Conservation (phyloP, 2,329 filamentous ascomycete genomes). For the Sporothrix protearum region DNA sequence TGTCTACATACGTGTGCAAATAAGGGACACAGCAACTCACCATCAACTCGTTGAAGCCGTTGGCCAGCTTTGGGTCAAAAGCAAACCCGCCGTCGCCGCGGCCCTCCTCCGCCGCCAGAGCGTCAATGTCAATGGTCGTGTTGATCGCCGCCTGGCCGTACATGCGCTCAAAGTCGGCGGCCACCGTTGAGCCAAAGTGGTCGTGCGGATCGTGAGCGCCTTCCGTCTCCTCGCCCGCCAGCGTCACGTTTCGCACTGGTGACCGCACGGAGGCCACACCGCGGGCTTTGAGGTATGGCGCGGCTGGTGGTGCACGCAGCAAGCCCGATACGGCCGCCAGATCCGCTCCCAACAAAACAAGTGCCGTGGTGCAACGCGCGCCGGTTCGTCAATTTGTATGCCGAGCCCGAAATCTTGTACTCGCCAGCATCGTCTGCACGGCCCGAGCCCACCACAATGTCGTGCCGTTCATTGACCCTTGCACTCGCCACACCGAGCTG, state of each 20-base stretch:
- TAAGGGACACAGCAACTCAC: neutral
- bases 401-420: slow-evolving; percentile 82
- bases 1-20: neutral
- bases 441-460: slow-evolving; percentile 66
- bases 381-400: slow-evolving; percentile 82
- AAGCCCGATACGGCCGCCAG: slow-evolving; percentile 65
- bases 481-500: slow-evolving; percentile 61
- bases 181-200: slow-evolving; percentile 54
- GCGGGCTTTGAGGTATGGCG: slow-evolving; percentile 69
- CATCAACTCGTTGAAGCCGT: slow-evolving; percentile 57
- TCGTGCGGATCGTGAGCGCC: slow-evolving; percentile 19
- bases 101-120: slow-evolving; percentile 37
- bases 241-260: slow-evolving; percentile 68
- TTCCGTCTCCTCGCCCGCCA: neutral
- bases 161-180: slow-evolving; percentile 62
- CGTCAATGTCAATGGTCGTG: slow-evolving; percentile 45
- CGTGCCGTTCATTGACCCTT: slow-evolving; percentile 83
- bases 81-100: slow-evolving; percentile 46
- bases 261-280: slow-evolving; percentile 92
- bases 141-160: slow-evolving; percentile 50
- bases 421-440: slow-evolving; percentile 13
- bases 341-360: slow-evolving; percentile 78
- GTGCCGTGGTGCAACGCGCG: slow-evolving; percentile 89
- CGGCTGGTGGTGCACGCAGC: slow-evolving; percentile 69
- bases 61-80: slow-evolving; percentile 42